These are phyloP conservation scores for Volvox carteri DNA, from an alignment of 163 green algal species.

Conservation along the genomic window DNA sequence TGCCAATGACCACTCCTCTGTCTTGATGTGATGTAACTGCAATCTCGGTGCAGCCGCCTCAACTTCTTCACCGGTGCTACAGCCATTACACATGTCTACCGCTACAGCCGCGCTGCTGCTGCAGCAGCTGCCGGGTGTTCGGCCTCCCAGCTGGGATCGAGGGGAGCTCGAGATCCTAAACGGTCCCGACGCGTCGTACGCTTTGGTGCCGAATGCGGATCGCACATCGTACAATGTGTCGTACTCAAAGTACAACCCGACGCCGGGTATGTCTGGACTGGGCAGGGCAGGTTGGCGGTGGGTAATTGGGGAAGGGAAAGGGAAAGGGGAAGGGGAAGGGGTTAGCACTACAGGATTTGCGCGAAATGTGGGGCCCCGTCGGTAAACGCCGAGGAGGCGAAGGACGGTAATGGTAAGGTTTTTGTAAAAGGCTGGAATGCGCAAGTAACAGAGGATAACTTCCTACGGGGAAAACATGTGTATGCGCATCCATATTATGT, in stretches of 20 bases:
- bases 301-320: background rate
- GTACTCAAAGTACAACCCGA: constrained; percentile 85
- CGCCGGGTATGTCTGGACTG: constrained; percentile 70
- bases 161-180: constrained; percentile 37
- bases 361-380: too few species aligned
- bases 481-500: too few species aligned
- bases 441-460: too few species aligned
- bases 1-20: too few species aligned
- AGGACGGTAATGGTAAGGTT: background rate
- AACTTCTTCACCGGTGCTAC: too few species aligned
- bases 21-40: too few species aligned
- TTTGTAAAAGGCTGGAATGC: background rate
- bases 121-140: background rate
- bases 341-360: too few species aligned
- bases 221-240: constrained; percentile 50
- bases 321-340: background rate
- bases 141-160: constrained; percentile 47
- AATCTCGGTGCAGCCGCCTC: too few species aligned
- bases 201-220: constrained; percentile 21
- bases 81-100: background rate
- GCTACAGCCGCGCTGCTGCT: constrained; percentile 24
- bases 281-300: background rate
- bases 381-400: too few species aligned
- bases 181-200: constrained; percentile 2
- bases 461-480: too few species aligned